Conservation (phyloP, 208 protist genomes). For the Kentomonas sorsogonicus region DNA sequence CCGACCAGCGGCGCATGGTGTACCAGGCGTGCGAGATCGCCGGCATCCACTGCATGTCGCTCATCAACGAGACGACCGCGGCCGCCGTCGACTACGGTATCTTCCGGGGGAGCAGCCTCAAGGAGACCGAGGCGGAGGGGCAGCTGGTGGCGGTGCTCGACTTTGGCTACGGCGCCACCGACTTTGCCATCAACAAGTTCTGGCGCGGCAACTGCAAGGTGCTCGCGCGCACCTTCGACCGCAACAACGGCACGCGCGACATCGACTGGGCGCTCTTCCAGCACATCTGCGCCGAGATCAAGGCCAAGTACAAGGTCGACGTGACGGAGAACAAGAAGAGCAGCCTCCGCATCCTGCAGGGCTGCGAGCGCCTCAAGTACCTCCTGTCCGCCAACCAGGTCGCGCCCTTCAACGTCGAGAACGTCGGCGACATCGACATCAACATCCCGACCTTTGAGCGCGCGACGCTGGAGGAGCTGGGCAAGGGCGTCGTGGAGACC, state of each 20-base stretch:
- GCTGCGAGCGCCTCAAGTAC: slow-evolving; percentile 88
- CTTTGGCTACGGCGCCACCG: slow-evolving; percentile 81
- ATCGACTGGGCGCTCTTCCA: slow-evolving; percentile 79
- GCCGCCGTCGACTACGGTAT: slow-evolving; percentile 89
- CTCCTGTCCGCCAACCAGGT: slow-evolving; percentile 84
- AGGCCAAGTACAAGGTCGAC: slow-evolving; percentile 87
- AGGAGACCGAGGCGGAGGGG: slow-evolving; percentile 76
- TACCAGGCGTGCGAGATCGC: slow-evolving; percentile 84
- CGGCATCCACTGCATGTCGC: slow-evolving; percentile 80
- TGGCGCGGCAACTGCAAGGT: slow-evolving; percentile 81
- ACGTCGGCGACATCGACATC: slow-evolving; percentile 90
- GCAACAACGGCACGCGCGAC: slow-evolving; percentile 76
- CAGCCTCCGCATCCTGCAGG: slow-evolving; percentile 74
- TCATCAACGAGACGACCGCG: slow-evolving; percentile 89
- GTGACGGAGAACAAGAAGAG: slow-evolving; percentile 77
- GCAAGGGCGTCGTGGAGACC: slow-evolving; percentile 32
- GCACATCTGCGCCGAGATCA: slow-evolving; percentile 67
- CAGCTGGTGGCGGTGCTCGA: slow-evolving; percentile 83
- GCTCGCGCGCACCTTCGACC: slow-evolving; percentile 71
- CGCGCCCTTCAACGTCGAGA: slow-evolving; percentile 84
- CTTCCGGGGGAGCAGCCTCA: slow-evolving; percentile 72
- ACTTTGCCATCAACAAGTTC: slow-evolving; percentile 76
- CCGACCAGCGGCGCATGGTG: slow-evolving; percentile 73
- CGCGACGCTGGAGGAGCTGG: slow-evolving; percentile 64
- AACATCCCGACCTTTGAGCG: slow-evolving; percentile 78